Evolutionary conservation across 2,329 filamentous ascomycete species (phyloP).

Genomic region (Cordyceps fumosorosea): DNA sequence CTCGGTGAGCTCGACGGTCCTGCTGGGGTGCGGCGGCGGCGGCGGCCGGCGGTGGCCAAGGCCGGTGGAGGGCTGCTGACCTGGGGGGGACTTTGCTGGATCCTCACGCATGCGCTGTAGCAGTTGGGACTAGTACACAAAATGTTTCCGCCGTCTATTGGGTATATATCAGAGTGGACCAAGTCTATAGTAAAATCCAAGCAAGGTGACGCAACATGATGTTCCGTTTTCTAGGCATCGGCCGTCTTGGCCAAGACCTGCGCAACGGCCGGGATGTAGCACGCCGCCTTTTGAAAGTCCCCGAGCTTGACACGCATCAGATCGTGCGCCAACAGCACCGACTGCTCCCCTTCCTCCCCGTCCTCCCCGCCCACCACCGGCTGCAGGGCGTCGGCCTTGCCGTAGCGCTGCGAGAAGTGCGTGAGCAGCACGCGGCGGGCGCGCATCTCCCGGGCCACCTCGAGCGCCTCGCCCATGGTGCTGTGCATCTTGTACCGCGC

Average conservation of each 20-base stretch:
- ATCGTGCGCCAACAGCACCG: conserved; percentile 67
- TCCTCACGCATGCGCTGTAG: no score
- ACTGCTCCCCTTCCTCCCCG: conserved; percentile 2
- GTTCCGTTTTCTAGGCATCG: not conserved
- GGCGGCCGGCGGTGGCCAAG: not conserved
- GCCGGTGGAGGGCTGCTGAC: not conserved
- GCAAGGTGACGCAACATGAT: not conserved
- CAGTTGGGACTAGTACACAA: no score
- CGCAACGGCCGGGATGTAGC: conserved; percentile 52
- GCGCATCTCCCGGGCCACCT: conserved; percentile 68
- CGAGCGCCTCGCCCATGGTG: conserved; percentile 80
- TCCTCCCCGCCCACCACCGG: conserved; percentile 22
- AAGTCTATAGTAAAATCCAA: not conserved
- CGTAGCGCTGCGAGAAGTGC: conserved; percentile 92
- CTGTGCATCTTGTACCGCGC: conserved; percentile 84
- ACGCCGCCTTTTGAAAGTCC: conserved; percentile 61
- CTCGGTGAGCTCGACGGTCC: not conserved
- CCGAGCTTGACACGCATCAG: conserved; percentile 68
- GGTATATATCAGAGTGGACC: conserved; percentile 5
- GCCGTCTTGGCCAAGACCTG: conserved; percentile 41
- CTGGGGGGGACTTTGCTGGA: no score
- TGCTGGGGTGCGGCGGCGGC: not conserved
- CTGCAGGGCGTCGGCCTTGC: conserved; percentile 46
- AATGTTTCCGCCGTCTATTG: not conserved
- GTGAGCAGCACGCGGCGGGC: conserved; percentile 79